Base-by-base conservation (phyloP, 805 yeast species). In the Kuraishia ogatae region DNA sequence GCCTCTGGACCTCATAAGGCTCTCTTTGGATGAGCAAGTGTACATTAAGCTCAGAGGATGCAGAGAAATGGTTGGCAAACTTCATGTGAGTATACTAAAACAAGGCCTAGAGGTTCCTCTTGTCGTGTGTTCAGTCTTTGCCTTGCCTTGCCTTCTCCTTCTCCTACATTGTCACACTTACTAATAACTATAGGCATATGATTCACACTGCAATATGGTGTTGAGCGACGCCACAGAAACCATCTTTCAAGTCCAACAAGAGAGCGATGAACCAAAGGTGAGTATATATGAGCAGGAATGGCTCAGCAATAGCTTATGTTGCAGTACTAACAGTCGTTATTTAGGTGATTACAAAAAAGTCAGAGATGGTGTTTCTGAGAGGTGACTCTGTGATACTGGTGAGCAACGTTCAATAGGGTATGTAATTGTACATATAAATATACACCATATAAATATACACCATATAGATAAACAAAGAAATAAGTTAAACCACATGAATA, bases 301-400 rank as follows among this genome's bases (percentile, higher is more conserved):
- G n/a, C n/a, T n/a, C n/a, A n/a, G n/a, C n/a, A n/a, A n/a, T n/a
- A n/a, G n/a, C n/a, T n/a, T 15, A 35, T 13, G 13, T 13, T 7
- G 4, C 17, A 5, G 5, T 48, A 50, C 39, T 51, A 50, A 51
- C 57, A 26, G 64, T n/a, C n/a, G n/a, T 50, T 20, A 60, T 74
- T 54, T 66, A 73, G 66, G 69, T 80, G 10, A 68, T 63, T 20
- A 76, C 76, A 22, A 87, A 84, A 64, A 78, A 79, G 58, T 80
- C 90, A 19, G 97, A 89, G 55, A 89, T 94, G 91, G 84, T 94
- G 49, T 93, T 93, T 71, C 92, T 94, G 17, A 85, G 99, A 74
- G 99, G 99, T n/a, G 99, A 94, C 71, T 84, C 96, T 2, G 98
- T 94, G 50, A 89, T 96, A 53, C 78, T 92, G 61, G 85, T 94